Evolutionary conservation across 1,284 basidiomycete genomes (phyloP), one percentile per base, ranked within the genome.

Genomic region (Amylostereum areolatum): DNA sequence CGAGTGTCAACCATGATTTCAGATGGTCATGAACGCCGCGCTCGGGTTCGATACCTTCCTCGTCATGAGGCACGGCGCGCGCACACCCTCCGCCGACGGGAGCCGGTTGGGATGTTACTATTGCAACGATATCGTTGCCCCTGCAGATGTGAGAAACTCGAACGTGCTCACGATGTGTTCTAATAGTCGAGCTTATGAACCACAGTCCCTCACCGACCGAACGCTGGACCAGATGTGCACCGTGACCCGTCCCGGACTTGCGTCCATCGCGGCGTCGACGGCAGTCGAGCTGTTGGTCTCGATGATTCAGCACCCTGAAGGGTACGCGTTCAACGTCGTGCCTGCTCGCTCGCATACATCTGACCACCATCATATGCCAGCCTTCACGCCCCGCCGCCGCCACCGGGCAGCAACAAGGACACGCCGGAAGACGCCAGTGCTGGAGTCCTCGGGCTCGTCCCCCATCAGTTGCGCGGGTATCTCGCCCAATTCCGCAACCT

Each of bases 211-310:
- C 44, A 89, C 91, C 0, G 95, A 99, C 62, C 78, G 95, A 33
- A 97, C 95, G 1, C 77, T 99, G 28, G 97, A 99, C 64, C 96
- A 99, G 64, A 98, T 98, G 96, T 99, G 97, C 63, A 99, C 97
- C 0, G 97, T 99, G 10, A 97, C 96, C 0, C 74, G 97, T n/a
- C 96, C 97, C 0, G 96, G 96, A 0, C 75, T 98, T 0, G 97
- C 95, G 0, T 83, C 92, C 0, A 94, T 98, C 39, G 96, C 96
- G 0, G 84, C 89, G 0, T 86, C 94, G 0, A 89, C 86, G 0
- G 93, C 93, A 0, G 95, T 98, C 0, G 97, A 99, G 62, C 72
- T 99, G 5, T 79, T 99, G 33, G 85, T 92, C 0, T 92, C 93
- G 0, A 68, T 97, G 0, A 57, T 98, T 24, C 95, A 98, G 61